These are phyloP conservation scores for Globisporangium echinulatum DNA, from an alignment of 352 stramenopile species.

Conservation along the genomic window DNA sequence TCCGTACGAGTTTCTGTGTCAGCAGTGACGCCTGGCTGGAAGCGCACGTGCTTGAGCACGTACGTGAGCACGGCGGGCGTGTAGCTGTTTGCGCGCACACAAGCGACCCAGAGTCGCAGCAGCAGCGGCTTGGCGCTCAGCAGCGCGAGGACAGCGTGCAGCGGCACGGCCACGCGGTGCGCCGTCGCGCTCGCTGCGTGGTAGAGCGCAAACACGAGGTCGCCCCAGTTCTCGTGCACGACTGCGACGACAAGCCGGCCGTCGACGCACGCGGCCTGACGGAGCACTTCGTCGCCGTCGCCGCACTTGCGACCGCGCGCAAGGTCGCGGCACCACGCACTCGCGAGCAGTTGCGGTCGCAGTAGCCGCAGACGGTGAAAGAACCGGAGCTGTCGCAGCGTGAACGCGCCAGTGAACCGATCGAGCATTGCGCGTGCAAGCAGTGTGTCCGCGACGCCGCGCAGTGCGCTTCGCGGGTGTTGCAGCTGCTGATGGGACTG, in stretches of 20 bases:
- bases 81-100: constrained; percentile 71
- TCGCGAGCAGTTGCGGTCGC: constrained; percentile 41
- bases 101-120: constrained; percentile 58
- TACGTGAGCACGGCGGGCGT: constrained; percentile 28
- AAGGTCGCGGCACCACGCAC: constrained; percentile 57
- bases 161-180: constrained; percentile 23
- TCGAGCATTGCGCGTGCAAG: constrained; percentile 61
- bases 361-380: constrained; percentile 56
- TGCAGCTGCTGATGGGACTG: neutral
- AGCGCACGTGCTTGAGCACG: constrained; percentile 35
- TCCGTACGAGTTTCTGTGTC: too few species aligned
- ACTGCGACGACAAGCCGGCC: constrained; percentile 43
- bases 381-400: constrained; percentile 58
- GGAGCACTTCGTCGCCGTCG: constrained; percentile 61
- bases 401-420: constrained; percentile 63
- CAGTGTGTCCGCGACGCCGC: constrained; percentile 34
- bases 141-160: constrained; percentile 31
- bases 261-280: constrained; percentile 40
- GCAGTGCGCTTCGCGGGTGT: constrained; percentile 2
- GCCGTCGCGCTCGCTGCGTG: constrained; percentile 25
- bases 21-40: constrained; percentile 1
- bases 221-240: constrained; percentile 77
- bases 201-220: constrained; percentile 54
- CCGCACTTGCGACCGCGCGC: constrained; percentile 51
- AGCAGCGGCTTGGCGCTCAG: constrained; percentile 32